phyloP scores from a whole-genome alignment of 768 basidiomycete genomes.

The Hericium coralloides region DNA sequence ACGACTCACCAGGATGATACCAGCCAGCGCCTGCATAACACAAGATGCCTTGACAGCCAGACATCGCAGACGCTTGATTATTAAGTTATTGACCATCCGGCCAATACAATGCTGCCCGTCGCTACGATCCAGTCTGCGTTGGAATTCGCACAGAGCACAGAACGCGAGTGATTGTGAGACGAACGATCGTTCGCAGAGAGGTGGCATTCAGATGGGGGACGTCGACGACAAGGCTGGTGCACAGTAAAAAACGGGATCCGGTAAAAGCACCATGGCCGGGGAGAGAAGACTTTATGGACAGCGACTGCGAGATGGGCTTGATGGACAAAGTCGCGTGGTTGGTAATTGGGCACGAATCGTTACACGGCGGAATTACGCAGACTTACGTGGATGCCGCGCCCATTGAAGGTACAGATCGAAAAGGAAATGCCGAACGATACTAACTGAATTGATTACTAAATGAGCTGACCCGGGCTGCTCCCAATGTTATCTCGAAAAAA shows the following conservation, averaged over 20 bases:
- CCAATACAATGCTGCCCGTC: neutral
- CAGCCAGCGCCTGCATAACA: neutral
- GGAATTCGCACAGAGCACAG: neutral
- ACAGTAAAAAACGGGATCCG: neutral
- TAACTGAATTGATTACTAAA: neutral
- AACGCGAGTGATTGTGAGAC: neutral
- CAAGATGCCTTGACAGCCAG: neutral
- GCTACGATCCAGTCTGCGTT: neutral
- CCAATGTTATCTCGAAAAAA: too few species aligned
- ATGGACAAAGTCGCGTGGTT: neutral
- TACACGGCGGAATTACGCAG: neutral
- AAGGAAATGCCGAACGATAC: neutral
- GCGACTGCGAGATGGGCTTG: neutral
- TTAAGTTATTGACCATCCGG: neutral
- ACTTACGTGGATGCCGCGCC: neutral
- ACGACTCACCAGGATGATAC: neutral
- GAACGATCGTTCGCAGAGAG: neutral
- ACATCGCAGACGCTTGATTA: too few species aligned
- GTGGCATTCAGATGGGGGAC: slow-evolving; percentile 4
- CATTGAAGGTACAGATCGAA: neutral
- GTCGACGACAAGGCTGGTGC: neutral
- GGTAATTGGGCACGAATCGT: neutral
- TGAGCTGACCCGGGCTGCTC: neutral
- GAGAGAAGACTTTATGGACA: neutral
- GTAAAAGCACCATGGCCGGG: neutral